Percentiles rank a stretch among this genome's conserved stretches.
Evolutionary conservation across 2,329 filamentous ascomycete species (phyloP).

Genomic region (Fusarium domesticum): DNA sequence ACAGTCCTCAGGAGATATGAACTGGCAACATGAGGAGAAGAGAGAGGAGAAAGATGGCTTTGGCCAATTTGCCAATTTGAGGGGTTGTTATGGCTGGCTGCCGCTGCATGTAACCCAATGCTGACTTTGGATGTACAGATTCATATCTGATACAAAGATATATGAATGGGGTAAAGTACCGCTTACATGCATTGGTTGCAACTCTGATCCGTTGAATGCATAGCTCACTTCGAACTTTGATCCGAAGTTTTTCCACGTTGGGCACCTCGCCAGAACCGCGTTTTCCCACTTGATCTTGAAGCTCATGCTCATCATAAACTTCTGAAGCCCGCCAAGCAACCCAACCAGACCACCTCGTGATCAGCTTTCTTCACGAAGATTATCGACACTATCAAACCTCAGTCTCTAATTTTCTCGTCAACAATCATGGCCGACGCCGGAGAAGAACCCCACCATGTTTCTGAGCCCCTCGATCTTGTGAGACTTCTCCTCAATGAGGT

Average conservation of each 20-base stretch:
- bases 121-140: not conserved
- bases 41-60: slow-evolving; percentile 7
- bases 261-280: not conserved
- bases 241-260: slow-evolving; percentile 1
- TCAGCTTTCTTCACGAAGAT: not conserved
- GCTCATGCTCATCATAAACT: not conserved
- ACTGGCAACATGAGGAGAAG: slow-evolving; percentile 1
- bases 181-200: not conserved
- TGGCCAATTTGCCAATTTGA: not conserved
- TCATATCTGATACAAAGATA: not conserved
- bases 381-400: not conserved
- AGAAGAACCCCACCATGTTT: slow-evolving; percentile 68
- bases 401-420: slow-evolving; percentile 3
- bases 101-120: not conserved
- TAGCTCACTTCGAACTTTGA: not conserved
- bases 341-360: not conserved
- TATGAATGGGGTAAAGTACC: not conserved
- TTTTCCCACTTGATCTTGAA: not conserved
- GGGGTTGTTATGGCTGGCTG: not conserved
- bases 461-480: slow-evolving; percentile 94
- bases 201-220: not conserved
- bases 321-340: not conserved
- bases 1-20: slow-evolving; percentile 5
- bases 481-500: slow-evolving; percentile 91
- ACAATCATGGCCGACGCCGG: slow-evolving; percentile 76